Evolutionary conservation across 768 basidiomycete genomes (phyloP), one percentile per base, ranked within the genome.

Genomic region (Serendipita vermifera): DNA sequence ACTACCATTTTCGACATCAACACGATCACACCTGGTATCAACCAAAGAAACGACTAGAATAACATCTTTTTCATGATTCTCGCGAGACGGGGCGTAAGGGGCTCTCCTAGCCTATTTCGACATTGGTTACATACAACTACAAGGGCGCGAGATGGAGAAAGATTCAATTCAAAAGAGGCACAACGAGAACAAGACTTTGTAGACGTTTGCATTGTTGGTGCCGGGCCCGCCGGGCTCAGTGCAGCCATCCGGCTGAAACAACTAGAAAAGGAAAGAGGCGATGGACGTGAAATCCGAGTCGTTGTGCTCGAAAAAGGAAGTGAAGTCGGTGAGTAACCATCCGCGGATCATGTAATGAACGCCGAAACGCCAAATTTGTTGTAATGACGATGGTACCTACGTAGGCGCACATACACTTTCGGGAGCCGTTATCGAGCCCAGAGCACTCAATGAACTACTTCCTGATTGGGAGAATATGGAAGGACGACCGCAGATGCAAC

Each of bases 221-320:
- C 78, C 2, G 96, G 93, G 2, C 96, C 96, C 0, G 94, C 96
- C 0, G 94, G 96, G 4, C 77, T 99, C 59, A 85, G 83, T 60
- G 92, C 94, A n/a, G 94, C 92, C 3, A 98, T 98, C 59, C 78
- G 91, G 3, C 72, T 99, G 55, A 97, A 94, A 71, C 93, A 98
- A 69, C 80, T 96, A 24, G 89, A 91, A 64, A 69, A 77, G 62
- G 82, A 90, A 66, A 77, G 74, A 38, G 35, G 35, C 9, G 46
- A 51, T 3, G 66, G 67, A 13, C 78, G 77, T 55, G 87, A 93
- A 60, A 73, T 94, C 13, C 75, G 94, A 14, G 91, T 99, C 5
- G 87, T 99, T 38, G 85, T 99, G 0, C 75, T 98, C 5, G 96
- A 98, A 71, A 99, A 99, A 69, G 94, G 93, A 9, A 73, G 75